phyloP scores from a whole-genome alignment of 345 rosid genomes.

The Laguncularia racemosa region DNA sequence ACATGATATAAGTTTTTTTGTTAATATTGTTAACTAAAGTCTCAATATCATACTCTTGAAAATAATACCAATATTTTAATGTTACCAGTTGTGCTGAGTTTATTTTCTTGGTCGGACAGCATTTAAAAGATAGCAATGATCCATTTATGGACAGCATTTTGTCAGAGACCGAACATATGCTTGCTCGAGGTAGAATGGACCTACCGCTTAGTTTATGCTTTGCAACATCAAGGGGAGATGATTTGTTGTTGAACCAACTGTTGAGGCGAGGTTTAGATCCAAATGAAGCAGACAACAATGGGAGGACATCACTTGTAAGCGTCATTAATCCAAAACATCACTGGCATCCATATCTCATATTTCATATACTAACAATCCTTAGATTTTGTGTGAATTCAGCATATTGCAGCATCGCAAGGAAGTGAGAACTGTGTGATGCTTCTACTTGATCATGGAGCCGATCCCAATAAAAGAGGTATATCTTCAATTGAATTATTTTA shows the following conservation, averaged over 20 bases:
- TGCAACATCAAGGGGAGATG: slow-evolving; percentile 81
- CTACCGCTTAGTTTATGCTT: slow-evolving; percentile 69
- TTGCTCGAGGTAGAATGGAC: slow-evolving; percentile 77
- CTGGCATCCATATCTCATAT: neutral
- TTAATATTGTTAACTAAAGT: too few species aligned
- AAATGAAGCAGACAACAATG: slow-evolving; percentile 68
- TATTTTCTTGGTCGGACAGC: slow-evolving; percentile 23
- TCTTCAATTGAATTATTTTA: neutral
- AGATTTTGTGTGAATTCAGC: slow-evolving; percentile 26
- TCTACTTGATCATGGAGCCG: slow-evolving; percentile 57
- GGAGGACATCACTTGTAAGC: slow-evolving; percentile 72
- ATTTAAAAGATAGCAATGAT: slow-evolving; percentile 63
- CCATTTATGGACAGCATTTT: slow-evolving; percentile 68
- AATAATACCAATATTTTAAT: neutral
- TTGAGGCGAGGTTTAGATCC: slow-evolving; percentile 79
- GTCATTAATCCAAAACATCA: neutral
- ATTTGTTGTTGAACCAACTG: slow-evolving; percentile 60
- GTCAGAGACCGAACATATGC: slow-evolving; percentile 69
- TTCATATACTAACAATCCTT: neutral
- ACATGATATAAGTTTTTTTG: too few species aligned
- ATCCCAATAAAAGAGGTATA: slow-evolving; percentile 69
- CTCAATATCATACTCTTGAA: neutral
- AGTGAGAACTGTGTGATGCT: slow-evolving; percentile 60
- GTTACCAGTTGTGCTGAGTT: neutral
- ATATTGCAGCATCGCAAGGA: slow-evolving; percentile 81